A percentile compares a stretch with the other conserved stretches of the same genome.
Evolutionary conservation across 75 land plant species (phyloP).

Genomic region (Adiantum capillusveneris): DNA sequence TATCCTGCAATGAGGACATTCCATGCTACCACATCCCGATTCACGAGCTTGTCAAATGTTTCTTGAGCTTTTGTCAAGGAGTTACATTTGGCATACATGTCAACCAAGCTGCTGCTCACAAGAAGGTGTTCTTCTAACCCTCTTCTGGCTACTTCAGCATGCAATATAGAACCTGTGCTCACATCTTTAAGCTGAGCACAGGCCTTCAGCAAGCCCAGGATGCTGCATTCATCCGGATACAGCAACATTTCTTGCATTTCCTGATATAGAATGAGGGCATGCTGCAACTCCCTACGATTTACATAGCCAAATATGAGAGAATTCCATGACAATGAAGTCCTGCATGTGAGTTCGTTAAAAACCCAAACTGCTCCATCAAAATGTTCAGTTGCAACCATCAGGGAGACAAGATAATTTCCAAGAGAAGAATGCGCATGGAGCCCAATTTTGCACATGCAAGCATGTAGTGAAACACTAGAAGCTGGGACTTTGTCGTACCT

Average conservation of each 20-base stretch:
- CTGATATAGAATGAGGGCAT: not conserved
- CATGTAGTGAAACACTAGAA: too few relatives aligned
- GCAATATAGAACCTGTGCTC: not conserved
- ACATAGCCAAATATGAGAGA: too few relatives aligned
- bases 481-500: too few relatives aligned
- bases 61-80: conserved; percentile 2
- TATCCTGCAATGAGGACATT: conserved; percentile 13
- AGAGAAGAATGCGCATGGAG: too few relatives aligned
- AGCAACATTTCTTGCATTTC: conserved; percentile 6
- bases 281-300: too few relatives aligned
- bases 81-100: conserved; percentile 19
- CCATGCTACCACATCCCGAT: conserved; percentile 8
- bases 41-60: conserved; percentile 5
- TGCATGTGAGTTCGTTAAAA: too few relatives aligned
- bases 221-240: not conserved
- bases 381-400: too few relatives aligned
- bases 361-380: too few relatives aligned
- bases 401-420: too few relatives aligned
- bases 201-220: conserved; percentile 4
- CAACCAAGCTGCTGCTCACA: conserved; percentile 5
- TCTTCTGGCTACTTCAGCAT: not conserved
- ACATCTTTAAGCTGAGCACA: conserved; percentile 3
- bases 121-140: not conserved
- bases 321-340: too few relatives aligned
- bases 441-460: too few relatives aligned